These are phyloP conservation scores for Lactarius psammicola DNA, from an alignment of 768 basidiomycete species.

Conservation along the genomic window DNA sequence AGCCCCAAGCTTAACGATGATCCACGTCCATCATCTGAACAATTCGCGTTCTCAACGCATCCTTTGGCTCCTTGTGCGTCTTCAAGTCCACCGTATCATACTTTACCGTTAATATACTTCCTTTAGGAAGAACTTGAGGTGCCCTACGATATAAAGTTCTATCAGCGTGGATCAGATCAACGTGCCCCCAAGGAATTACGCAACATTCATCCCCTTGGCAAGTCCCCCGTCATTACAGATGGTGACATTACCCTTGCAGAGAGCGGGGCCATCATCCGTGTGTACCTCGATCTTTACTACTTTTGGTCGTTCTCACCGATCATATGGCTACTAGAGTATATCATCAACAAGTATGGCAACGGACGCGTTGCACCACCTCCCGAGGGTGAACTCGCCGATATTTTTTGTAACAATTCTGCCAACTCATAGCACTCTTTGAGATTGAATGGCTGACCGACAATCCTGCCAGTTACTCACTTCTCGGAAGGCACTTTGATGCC, in stretches of 20 bases:
- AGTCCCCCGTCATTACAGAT: conserved; percentile 48
- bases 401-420: conserved; percentile 36
- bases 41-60: conserved; percentile 51
- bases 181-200: conserved; percentile 41
- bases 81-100: conserved; percentile 32
- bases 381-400: conserved; percentile 37
- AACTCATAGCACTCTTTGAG: neutral
- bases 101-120: neutral
- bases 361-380: conserved; percentile 31
- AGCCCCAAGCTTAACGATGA: conserved; percentile 5
- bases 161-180: conserved; percentile 35
- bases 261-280: conserved; percentile 47
- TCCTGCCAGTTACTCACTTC: conserved; percentile 40
- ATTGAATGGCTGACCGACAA: conserved; percentile 2
- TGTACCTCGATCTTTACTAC: conserved; percentile 13
- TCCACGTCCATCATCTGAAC: conserved; percentile 45
- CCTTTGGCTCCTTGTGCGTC: conserved; percentile 45
- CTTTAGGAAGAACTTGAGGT: conserved; percentile 51
- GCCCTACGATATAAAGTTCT: conserved; percentile 45
- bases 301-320: conserved; percentile 4
- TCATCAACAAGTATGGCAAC: conserved; percentile 43
- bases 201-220: conserved; percentile 45
- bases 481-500: conserved; percentile 46
- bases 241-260: conserved; percentile 45
- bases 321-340: conserved; percentile 37